A percentile compares a stretch with the other conserved stretches of the same genome.
Evolutionary conservation across 1,284 basidiomycete species (phyloP).

Genomic region (Austroboletus rostrupii): DNA sequence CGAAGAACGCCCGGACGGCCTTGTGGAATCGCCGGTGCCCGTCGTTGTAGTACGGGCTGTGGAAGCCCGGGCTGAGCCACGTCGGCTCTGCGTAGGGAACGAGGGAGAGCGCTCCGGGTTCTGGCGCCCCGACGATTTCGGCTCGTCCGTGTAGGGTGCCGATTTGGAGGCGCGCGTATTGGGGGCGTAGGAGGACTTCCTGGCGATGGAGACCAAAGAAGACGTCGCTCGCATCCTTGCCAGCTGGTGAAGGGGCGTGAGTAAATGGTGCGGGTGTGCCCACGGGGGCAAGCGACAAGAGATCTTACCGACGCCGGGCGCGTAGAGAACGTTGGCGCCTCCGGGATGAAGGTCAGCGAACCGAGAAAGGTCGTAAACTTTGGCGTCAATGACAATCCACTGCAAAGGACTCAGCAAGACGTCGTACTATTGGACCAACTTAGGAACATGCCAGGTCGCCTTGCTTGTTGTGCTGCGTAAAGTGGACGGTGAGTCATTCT

Average conservation of each 20-base stretch:
- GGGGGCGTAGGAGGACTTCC: slow-evolving; percentile 79
- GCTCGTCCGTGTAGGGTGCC: slow-evolving; percentile 72
- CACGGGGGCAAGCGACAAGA: neutral
- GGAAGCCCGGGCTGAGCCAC: slow-evolving; percentile 80
- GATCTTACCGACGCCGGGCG: slow-evolving; percentile 36
- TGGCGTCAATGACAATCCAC: slow-evolving; percentile 67
- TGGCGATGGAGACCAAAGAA: slow-evolving; percentile 93
- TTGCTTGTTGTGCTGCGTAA: slow-evolving; percentile 66
- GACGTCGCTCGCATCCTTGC: slow-evolving; percentile 80
- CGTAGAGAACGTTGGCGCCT: slow-evolving; percentile 53
- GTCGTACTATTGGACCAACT: neutral
- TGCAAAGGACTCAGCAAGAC: slow-evolving; percentile 18
- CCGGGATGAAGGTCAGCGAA: slow-evolving; percentile 69
- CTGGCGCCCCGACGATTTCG: slow-evolving; percentile 55
- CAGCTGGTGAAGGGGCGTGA: slow-evolving; percentile 37
- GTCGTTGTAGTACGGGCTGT: slow-evolving; percentile 83
- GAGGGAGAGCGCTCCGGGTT: slow-evolving; percentile 64
- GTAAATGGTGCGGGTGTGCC: no score
- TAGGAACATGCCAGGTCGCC: slow-evolving; percentile 57
- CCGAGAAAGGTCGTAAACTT: slow-evolving; percentile 62
- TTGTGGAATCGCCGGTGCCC: slow-evolving; percentile 65
- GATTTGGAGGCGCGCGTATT: slow-evolving; percentile 80
- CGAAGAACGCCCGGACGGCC: slow-evolving; percentile 61
- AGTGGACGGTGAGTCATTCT: neutral
- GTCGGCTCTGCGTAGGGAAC: slow-evolving; percentile 91